phyloP scores from a whole-genome alignment of 768 basidiomycete species.

The Lactarius tabidus region DNA sequence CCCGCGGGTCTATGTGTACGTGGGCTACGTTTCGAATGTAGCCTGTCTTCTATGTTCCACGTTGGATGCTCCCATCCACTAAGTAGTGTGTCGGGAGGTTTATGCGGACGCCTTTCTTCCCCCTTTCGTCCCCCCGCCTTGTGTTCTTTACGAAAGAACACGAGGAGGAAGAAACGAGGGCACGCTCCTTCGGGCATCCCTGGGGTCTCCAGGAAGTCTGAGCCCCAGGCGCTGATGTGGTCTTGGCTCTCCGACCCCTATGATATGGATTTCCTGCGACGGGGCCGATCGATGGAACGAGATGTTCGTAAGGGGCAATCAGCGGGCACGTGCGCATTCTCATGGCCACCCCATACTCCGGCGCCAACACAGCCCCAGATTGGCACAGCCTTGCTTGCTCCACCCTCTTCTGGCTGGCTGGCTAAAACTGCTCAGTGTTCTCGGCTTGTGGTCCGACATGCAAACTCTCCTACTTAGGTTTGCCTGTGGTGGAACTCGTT shows the following conservation, averaged over 20 bases:
- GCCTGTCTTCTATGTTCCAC: background rate
- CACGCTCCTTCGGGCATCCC: background rate
- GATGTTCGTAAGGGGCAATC: background rate
- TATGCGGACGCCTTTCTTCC: background rate
- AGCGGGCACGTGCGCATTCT: background rate
- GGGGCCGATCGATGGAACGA: slow-evolving; percentile 6
- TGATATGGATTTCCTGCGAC: background rate
- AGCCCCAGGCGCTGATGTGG: background rate
- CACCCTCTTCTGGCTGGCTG: background rate
- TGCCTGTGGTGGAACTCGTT: background rate
- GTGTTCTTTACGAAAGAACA: background rate
- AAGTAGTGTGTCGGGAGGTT: background rate
- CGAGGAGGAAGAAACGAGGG: background rate
- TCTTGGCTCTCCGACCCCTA: background rate
- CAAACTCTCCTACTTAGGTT: background rate
- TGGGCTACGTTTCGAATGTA: background rate
- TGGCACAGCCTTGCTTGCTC: background rate
- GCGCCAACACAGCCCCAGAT: background rate
- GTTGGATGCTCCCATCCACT: background rate
- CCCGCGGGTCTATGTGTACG: background rate
- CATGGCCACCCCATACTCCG: background rate
- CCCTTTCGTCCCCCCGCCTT: background rate
- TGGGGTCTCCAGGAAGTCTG: background rate
- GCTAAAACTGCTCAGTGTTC: background rate
- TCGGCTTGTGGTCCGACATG: background rate